Evolutionary conservation across 208 protist genomes (phyloP).

Genomic region (Acanthamoeba culbertsoni): DNA sequence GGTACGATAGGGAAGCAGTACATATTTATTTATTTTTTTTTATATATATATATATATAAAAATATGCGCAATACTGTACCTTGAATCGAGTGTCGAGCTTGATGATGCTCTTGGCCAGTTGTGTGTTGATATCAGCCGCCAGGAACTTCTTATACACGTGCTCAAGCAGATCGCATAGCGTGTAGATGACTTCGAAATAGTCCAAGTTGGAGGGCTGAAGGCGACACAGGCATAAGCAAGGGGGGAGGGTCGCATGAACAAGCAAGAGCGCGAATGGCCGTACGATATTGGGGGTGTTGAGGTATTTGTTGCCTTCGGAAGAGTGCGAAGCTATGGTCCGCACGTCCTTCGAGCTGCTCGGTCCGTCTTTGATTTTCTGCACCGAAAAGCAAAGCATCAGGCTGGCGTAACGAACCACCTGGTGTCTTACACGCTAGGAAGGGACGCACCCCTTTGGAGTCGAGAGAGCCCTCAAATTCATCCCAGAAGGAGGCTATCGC

Average conservation of each 20-base stretch:
- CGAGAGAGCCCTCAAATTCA: conserved; percentile 8
- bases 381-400: background rate
- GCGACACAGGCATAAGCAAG: background rate
- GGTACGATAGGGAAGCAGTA: background rate
- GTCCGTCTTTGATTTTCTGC: background rate
- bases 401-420: background rate
- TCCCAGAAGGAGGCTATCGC: background rate
- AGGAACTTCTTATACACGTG: conserved; percentile 52
- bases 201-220: conserved; percentile 33
- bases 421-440: background rate
- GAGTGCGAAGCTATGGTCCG: background rate
- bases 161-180: background rate
- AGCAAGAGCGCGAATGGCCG: background rate
- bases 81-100: conserved; percentile 44
- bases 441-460: background rate
- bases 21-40: background rate
- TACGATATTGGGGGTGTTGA: conserved; percentile 43
- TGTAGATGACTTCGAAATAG: conserved; percentile 43
- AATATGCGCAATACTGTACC: too few relatives aligned
- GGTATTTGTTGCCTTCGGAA: background rate
- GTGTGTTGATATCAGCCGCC: background rate
- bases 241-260: background rate
- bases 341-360: background rate
- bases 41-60: too few relatives aligned
- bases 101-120: background rate